A percentile compares a stretch with the other conserved stretches of the same genome.
Evolutionary conservation across 2,329 filamentous ascomycete species (phyloP).

Genomic region (Ramularia collo-cygni): DNA sequence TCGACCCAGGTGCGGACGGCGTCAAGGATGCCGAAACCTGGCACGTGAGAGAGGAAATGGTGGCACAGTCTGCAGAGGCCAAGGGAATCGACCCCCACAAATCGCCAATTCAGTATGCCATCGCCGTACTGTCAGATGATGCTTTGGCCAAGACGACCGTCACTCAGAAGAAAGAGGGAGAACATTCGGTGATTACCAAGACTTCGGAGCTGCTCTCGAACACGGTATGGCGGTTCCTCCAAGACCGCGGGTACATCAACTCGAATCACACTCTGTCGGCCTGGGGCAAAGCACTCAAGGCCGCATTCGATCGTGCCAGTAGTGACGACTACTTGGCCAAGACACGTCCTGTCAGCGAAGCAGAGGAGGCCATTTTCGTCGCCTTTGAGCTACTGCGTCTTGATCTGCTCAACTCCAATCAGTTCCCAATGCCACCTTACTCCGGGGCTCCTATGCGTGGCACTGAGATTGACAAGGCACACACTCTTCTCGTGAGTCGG

Average conservation of each 20-base stretch:
- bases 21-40: slow-evolving; percentile 49
- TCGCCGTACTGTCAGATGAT: slow-evolving; percentile 58
- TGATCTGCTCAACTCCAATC: slow-evolving; percentile 66
- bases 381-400: slow-evolving; percentile 80
- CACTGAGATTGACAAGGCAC: slow-evolving; percentile 63
- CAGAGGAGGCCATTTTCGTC: slow-evolving; percentile 73
- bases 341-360: slow-evolving; percentile 45
- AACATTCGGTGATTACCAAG: slow-evolving; percentile 52
- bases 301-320: slow-evolving; percentile 34
- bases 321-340: slow-evolving; percentile 42
- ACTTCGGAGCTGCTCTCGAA: slow-evolving; percentile 63
- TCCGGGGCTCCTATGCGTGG: slow-evolving; percentile 54
- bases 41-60: slow-evolving; percentile 53
- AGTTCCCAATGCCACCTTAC: slow-evolving; percentile 46
- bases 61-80: slow-evolving; percentile 12
- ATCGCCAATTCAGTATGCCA: slow-evolving; percentile 41
- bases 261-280: slow-evolving; percentile 69
- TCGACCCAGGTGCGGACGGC: slow-evolving; percentile 16
- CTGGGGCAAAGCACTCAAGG: slow-evolving; percentile 75
- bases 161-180: slow-evolving; percentile 34
- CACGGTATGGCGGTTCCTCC: slow-evolving; percentile 79
- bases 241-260: slow-evolving; percentile 79
- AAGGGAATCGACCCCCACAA: slow-evolving; percentile 15
- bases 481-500: slow-evolving; percentile 76
- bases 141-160: slow-evolving; percentile 66